Percentiles rank a stretch among this genome's conserved stretches.
Evolutionary conservation across 352 stramenopile species (phyloP).

Genomic region (Globisporangium polare): DNA sequence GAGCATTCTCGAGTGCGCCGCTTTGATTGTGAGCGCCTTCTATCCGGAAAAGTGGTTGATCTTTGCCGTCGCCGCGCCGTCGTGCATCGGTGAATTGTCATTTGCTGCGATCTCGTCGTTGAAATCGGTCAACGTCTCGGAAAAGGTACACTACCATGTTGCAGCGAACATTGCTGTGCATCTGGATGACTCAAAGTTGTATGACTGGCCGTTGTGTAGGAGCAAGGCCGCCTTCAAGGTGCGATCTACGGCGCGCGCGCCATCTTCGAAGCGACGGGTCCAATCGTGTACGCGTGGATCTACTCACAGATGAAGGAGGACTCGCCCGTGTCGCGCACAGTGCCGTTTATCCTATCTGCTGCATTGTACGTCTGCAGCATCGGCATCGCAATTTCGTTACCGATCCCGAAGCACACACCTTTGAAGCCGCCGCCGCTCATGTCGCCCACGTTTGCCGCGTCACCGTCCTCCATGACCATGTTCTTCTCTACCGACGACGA

Average conservation of each 20-base stretch:
- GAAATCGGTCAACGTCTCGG: conserved; percentile 60
- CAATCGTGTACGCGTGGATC: conserved; percentile 49
- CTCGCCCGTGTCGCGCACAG: conserved; percentile 34
- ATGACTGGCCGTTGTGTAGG: conserved; percentile 14
- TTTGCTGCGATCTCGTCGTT: conserved; percentile 67
- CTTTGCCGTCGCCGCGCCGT: conserved; percentile 37
- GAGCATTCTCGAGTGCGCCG: conserved; percentile 32
- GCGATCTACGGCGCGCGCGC: conserved; percentile 65
- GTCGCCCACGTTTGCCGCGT: conserved; percentile 39
- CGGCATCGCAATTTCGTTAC: conserved; percentile 42
- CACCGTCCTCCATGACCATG: conserved; percentile 40
- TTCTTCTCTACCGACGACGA: conserved; percentile 51
- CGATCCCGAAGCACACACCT: conserved; percentile 18
- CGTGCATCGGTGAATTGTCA: conserved; percentile 55
- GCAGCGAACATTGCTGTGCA: background rate
- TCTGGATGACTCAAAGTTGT: background rate
- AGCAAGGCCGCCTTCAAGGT: conserved; percentile 73
- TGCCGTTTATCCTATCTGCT: conserved; percentile 59
- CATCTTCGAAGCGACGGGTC: conserved; percentile 56
- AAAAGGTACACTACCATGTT: conserved; percentile 23
- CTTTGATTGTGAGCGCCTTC: conserved; percentile 40
- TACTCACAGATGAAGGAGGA: conserved; percentile 51
- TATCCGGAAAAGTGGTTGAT: conserved; percentile 59
- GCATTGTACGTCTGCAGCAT: conserved; percentile 47
- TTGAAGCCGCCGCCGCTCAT: conserved; percentile 25